Conservation (phyloP, 2,329 filamentous ascomycete genomes). For the Alternaria incomplexa region DNA sequence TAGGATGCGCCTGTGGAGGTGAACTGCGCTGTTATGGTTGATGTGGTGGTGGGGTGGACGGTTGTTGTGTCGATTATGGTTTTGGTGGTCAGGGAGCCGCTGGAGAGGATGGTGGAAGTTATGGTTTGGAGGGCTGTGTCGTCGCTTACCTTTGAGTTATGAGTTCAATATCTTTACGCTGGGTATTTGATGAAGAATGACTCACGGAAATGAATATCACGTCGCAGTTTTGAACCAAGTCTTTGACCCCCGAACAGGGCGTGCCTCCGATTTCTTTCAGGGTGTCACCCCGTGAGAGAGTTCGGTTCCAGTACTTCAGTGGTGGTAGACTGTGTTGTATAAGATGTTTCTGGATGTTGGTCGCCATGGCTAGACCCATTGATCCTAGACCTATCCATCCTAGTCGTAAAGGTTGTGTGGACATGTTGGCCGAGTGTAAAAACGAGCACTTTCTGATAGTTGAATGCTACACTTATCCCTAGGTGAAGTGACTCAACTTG, state of each 20-base stretch:
- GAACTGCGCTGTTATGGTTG: constrained; percentile 37
- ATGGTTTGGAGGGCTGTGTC: constrained; percentile 50
- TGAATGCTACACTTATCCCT: not conserved
- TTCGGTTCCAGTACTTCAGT: constrained; percentile 56
- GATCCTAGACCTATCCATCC: constrained; percentile 55
- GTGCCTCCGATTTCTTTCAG: constrained; percentile 37
- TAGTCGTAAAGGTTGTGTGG: constrained; percentile 5
- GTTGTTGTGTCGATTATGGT: constrained; percentile 59
- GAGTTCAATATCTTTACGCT: no score
- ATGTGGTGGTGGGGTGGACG: constrained; percentile 55
- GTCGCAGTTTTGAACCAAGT: constrained; percentile 27
- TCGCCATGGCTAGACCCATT: constrained; percentile 60
- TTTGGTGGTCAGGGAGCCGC: constrained; percentile 45
- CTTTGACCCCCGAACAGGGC: constrained; percentile 18
- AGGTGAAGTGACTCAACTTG: not conserved
- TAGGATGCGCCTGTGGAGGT: constrained; percentile 41
- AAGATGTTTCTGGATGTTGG: constrained; percentile 56
- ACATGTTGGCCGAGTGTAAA: no score
- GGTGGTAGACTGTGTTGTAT: constrained; percentile 15
- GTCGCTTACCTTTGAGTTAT: constrained; percentile 43
- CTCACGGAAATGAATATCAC: constrained; percentile 46
- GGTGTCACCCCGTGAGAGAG: constrained; percentile 52
- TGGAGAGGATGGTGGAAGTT: constrained; percentile 27
- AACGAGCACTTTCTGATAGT: no score
- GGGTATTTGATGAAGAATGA: not conserved